Conservation (phyloP, 495 filamentous ascomycete species). For the Neurospora africana region DNA sequence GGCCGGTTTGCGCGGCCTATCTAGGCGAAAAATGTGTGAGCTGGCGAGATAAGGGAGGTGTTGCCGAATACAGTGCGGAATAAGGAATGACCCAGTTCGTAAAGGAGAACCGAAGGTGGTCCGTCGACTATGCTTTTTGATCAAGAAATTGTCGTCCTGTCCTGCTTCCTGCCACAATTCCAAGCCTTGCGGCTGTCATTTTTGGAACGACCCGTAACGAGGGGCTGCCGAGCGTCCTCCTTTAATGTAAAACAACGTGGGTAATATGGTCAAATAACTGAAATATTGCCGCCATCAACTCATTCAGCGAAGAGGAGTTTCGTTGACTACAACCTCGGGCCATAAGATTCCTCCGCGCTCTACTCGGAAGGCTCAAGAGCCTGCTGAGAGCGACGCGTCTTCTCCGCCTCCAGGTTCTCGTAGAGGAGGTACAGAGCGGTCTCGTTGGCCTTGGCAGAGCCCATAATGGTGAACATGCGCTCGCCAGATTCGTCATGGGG, state of each 20-base stretch:
- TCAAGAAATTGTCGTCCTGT: constrained; percentile 34
- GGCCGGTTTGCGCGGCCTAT: background rate
- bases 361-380: constrained; percentile 51
- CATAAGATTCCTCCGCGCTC: constrained; percentile 24
- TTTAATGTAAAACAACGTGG: background rate
- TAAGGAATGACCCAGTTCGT: constrained; percentile 22
- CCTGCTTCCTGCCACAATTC: constrained; percentile 34
- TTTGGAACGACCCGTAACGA: constrained; percentile 37
- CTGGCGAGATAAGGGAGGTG: background rate
- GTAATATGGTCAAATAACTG: background rate
- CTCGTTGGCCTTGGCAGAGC: constrained; percentile 82
- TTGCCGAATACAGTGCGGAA: constrained; percentile 16
- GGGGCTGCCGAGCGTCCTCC: constrained; percentile 25
- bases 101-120: constrained; percentile 25
- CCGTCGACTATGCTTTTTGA: constrained; percentile 30
- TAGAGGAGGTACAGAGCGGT: constrained; percentile 92
- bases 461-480: constrained; percentile 99
- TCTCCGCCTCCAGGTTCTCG: constrained; percentile 98
- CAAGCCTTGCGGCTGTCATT: constrained; percentile 51
- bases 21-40: background rate
- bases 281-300: background rate
- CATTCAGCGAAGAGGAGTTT: constrained; percentile 10
- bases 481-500: constrained; percentile 96
- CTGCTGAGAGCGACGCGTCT: constrained; percentile 79
- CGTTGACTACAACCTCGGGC: constrained; percentile 17